phyloP scores from a whole-genome alignment of 805 yeast species.

The Metschnikowia hibisci region DNA sequence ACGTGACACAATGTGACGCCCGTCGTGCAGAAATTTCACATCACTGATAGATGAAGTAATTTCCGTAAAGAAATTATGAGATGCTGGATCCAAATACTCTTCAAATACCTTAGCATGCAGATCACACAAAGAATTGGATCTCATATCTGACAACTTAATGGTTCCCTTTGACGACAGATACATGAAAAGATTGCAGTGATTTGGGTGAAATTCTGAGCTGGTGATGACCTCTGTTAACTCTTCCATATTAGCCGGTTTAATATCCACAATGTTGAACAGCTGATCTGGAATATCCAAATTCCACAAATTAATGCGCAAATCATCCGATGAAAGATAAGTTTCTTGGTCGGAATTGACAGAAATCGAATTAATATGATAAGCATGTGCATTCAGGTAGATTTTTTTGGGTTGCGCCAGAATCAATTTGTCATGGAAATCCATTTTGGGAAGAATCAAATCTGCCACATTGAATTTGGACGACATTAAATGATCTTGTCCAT shows the following conservation, averaged over 20 bases:
- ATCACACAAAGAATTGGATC: constrained; percentile 92
- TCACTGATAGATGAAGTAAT: constrained; percentile 93
- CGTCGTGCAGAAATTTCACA: constrained; percentile 87
- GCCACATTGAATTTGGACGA: constrained; percentile 29
- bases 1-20: constrained; percentile 92
- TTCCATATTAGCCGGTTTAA: constrained; percentile 97
- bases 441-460: constrained; percentile 73
- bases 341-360: constrained; percentile 94
- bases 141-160: constrained; percentile 93
- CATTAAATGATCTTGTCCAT: constrained; percentile 19
- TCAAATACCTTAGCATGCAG: constrained; percentile 82
- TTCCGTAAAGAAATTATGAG: constrained; percentile 95
- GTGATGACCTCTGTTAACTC: constrained; percentile 98
- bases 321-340: constrained; percentile 90
- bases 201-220: constrained; percentile 93
- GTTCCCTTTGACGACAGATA: constrained; percentile 95
- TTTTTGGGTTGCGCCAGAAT: constrained; percentile 92
- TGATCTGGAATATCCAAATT: constrained; percentile 91
- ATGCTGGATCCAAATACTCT: constrained; percentile 87
- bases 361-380: constrained; percentile 95
- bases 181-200: constrained; percentile 88
- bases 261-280: constrained; percentile 94
- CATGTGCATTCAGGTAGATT: constrained; percentile 93
- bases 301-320: constrained; percentile 93
- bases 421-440: constrained; percentile 91